Evolutionary conservation across 2,329 filamentous ascomycete genomes (phyloP), one percentile per base, ranked within the genome.

Genomic region (Hypomyces rosellus): DNA sequence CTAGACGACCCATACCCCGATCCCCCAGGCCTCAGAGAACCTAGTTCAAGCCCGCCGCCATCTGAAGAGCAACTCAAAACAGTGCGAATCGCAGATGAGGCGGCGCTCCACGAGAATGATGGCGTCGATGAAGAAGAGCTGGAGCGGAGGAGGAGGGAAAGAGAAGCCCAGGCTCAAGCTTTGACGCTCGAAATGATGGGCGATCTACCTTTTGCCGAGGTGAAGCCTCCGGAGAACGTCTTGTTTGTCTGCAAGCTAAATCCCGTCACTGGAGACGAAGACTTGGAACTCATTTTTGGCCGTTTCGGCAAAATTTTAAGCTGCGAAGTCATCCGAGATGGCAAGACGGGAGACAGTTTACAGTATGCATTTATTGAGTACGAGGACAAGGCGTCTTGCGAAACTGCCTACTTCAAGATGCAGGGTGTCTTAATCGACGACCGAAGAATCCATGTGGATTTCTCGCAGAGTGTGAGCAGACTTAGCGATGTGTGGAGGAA

Each of bases 321-420:
- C 43, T 99, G 93, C 65, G 93, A 99, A 70, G 88, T 99, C 34
- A 96, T 99, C 55, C 80, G 92, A 45, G 93, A 99, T 66, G 88
- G 88, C 64, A 89, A 89, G 62, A 96, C 92, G 0, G 90, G 90
- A 4, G 93, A 99, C 69, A 96, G 89, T 63, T 72, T 99, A 45
- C 93, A 99, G 66, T 99, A 99, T 65, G 90, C 93, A 1, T 99
- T 99, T 60, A 95, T 99, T 62, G 93, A 99, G 66, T 99, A 92
- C 61, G 88, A 92, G 52, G 87, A 95, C 49, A 93, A 96, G 70
- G 82, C 86, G 58, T 88, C 92, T 48, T 97, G 93, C 66, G 93
- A 99, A 70, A 83, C 88, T 47, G 93, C 93, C 3, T 99, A 96
- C 64, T 93, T 95, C 74, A 99, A 99, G 72, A 99, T 99, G 93